Evolutionary conservation across 2,329 filamentous ascomycete species (phyloP).

Genomic region (Fusarium xyrophilum): DNA sequence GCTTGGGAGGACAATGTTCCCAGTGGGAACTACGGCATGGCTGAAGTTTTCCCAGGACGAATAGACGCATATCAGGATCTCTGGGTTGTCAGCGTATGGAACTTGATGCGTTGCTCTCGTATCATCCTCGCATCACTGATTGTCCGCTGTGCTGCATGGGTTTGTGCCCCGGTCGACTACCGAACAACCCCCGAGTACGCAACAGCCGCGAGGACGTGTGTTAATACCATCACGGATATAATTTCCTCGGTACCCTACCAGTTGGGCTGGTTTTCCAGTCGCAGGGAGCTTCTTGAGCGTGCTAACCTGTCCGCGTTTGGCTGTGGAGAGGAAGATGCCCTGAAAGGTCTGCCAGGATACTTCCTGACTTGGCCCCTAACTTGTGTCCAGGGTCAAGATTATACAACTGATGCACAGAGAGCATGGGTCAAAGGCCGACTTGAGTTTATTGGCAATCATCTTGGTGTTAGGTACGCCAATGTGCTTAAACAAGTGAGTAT

Average conservation of each 20-base stretch:
- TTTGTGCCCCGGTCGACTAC: constrained; percentile 66
- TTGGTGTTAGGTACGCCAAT: constrained; percentile 66
- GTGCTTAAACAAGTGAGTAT: constrained; percentile 59
- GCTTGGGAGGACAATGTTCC: constrained; percentile 64
- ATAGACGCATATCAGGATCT: constrained; percentile 67
- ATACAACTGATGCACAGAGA: constrained; percentile 64
- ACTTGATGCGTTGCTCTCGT: constrained; percentile 60
- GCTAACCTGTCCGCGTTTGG: constrained; percentile 55
- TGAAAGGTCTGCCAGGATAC: constrained; percentile 64
- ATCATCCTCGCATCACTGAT: constrained; percentile 62
- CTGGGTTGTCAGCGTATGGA: constrained; percentile 65
- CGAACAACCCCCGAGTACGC: constrained; percentile 68
- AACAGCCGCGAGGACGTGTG: constrained; percentile 57
- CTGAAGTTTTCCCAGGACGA: constrained; percentile 66
- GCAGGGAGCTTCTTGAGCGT: constrained; percentile 50
- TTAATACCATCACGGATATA: constrained; percentile 63
- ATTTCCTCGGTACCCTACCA: constrained; percentile 68
- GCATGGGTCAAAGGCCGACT: constrained; percentile 62
- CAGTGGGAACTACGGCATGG: constrained; percentile 57
- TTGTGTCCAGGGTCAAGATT: constrained; percentile 63
- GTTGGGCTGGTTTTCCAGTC: constrained; percentile 63
- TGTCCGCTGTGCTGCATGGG: constrained; percentile 67
- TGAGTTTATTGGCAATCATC: constrained; percentile 59
- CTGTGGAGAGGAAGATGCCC: constrained; percentile 57
- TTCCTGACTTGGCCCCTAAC: constrained; percentile 67